phyloP scores from a whole-genome alignment of 257 asterid genomes.

The Capsicum pubescens region DNA sequence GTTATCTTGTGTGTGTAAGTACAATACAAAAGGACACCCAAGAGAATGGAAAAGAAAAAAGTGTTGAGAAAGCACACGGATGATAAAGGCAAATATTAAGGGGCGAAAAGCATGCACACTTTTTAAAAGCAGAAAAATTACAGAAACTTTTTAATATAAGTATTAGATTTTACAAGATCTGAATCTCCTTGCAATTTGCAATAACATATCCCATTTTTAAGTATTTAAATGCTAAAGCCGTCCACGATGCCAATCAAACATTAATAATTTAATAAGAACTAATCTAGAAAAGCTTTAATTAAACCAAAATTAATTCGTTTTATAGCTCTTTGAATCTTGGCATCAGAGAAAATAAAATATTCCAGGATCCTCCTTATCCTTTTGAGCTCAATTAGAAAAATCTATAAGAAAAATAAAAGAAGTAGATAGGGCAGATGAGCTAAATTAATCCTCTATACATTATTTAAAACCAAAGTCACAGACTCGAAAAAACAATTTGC shows the following conservation, averaged over 20 bases:
- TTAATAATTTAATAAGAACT: not conserved
- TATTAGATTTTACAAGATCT: not conserved
- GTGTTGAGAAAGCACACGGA: not conserved
- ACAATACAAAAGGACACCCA: not conserved
- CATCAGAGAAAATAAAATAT: not conserved
- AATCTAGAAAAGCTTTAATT: not conserved
- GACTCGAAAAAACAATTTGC: not conserved
- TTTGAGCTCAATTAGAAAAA: constrained; percentile 9
- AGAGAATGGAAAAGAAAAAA: not conserved
- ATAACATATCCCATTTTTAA: not conserved
- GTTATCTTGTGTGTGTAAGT: not conserved
- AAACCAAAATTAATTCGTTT: not conserved
- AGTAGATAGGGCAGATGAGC: not conserved
- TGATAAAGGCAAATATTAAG: not conserved
- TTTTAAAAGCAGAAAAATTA: not conserved
- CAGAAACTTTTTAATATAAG: not conserved
- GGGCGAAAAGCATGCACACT: not conserved
- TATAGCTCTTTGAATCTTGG: not conserved
- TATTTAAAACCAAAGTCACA: not conserved
- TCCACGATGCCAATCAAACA: constrained; percentile 6
- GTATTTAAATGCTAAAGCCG: not conserved
- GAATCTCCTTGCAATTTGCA: constrained; percentile 21
- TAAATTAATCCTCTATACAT: not conserved
- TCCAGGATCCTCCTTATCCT: not conserved
- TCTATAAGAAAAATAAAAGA: not conserved